A percentile compares a stretch with the other conserved stretches of the same genome.
phyloP scores from a whole-genome alignment of 306 rosid species.

The Abrus precatorius region DNA sequence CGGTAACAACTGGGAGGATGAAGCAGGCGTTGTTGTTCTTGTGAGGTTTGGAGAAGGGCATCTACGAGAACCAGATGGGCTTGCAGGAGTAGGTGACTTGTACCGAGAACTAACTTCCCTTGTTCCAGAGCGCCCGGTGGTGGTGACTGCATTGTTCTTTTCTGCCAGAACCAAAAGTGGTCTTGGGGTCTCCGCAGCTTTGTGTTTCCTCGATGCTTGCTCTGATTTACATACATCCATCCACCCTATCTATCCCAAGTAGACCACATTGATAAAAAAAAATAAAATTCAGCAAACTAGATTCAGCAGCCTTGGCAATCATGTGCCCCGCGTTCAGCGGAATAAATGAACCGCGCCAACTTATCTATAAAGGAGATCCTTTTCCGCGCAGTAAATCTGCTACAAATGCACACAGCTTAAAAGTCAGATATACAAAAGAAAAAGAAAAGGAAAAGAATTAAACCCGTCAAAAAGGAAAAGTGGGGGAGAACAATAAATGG shows the following conservation, averaged over 20 bases:
- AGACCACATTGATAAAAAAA: slow-evolving; percentile 68
- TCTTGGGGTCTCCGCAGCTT: slow-evolving; percentile 61
- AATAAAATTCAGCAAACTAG: slow-evolving; percentile 40
- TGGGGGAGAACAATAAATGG: background rate
- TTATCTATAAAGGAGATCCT: slow-evolving; percentile 58
- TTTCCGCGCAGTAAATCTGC: slow-evolving; percentile 66
- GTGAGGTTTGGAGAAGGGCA: slow-evolving; percentile 75
- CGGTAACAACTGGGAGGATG: slow-evolving; percentile 58
- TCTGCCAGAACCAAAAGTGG: slow-evolving; percentile 71
- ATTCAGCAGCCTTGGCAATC: slow-evolving; percentile 53
- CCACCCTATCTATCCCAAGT: slow-evolving; percentile 68
- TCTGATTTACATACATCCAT: slow-evolving; percentile 85
- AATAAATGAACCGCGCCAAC: slow-evolving; percentile 44
- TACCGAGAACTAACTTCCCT: slow-evolving; percentile 79
- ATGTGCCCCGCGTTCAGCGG: slow-evolving; percentile 54
- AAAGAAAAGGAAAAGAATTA: slow-evolving; percentile 32
- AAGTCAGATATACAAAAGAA: slow-evolving; percentile 55
- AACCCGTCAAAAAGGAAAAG: slow-evolving; percentile 48
- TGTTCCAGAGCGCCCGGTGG: slow-evolving; percentile 59
- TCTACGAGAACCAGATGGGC: slow-evolving; percentile 59
- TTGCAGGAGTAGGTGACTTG: slow-evolving; percentile 64
- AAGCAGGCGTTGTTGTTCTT: slow-evolving; percentile 53
- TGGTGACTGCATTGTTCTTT: slow-evolving; percentile 71
- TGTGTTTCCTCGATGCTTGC: slow-evolving; percentile 62
- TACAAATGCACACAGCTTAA: slow-evolving; percentile 54